These are phyloP conservation scores for Citrus mangshanensis DNA, from an alignment of 345 rosid genomes.

Conservation along the genomic window DNA sequence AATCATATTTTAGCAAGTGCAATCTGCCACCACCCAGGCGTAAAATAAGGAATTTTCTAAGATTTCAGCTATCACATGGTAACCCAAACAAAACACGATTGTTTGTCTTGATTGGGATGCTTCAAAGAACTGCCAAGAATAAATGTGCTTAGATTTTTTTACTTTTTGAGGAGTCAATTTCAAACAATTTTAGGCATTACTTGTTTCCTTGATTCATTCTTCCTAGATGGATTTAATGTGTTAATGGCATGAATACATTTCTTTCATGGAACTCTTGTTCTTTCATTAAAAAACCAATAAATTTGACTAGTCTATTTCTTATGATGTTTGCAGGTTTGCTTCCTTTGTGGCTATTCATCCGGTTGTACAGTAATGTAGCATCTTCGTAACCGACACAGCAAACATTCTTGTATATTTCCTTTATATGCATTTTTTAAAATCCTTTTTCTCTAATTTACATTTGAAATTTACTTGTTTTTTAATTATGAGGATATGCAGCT, in stretches of 20 bases:
- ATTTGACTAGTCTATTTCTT: too few species aligned
- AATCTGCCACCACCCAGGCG: neutral
- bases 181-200: neutral
- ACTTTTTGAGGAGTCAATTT: neutral
- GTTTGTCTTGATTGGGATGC: neutral
- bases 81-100: neutral
- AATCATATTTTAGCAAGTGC: neutral
- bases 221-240: neutral
- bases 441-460: too few species aligned
- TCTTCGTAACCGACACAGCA: constrained; percentile 8
- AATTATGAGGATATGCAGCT: neutral
- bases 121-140: neutral
- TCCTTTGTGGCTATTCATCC: constrained; percentile 16
- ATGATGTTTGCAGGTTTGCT: constrained; percentile 27
- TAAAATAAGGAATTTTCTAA: neutral
- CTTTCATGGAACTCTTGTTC: neutral
- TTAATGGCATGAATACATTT: neutral
- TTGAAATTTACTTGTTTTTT: neutral
- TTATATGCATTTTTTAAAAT: neutral
- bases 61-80: neutral
- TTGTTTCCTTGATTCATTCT: neutral
- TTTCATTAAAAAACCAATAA: neutral
- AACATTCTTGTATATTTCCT: constrained; percentile 26
- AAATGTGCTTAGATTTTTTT: neutral
- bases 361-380: constrained; percentile 36